Percentiles rank a stretch among this genome's conserved stretches.
Evolutionary conservation across 345 rosid species (phyloP).

Genomic region (Punica granatum): DNA sequence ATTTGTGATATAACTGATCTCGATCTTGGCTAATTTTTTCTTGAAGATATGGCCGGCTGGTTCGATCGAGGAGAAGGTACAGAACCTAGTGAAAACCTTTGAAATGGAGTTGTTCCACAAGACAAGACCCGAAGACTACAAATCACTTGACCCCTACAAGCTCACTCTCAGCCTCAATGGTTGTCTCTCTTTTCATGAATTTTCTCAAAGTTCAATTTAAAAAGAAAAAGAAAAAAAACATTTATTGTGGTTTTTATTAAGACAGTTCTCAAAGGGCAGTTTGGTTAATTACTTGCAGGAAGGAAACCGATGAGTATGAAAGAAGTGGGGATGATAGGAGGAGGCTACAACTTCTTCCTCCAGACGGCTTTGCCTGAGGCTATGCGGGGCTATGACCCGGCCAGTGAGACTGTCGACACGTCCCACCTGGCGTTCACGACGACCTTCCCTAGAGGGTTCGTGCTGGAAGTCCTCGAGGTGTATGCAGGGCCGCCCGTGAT

Average conservation of each 20-base stretch:
- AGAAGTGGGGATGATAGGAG: constrained; percentile 37
- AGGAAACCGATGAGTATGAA: constrained; percentile 33
- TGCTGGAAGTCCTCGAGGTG: constrained; percentile 53
- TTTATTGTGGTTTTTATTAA: too few species aligned
- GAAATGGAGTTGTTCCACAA: constrained; percentile 62
- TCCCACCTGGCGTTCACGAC: constrained; percentile 36
- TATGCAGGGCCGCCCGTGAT: constrained; percentile 52
- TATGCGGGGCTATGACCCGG: constrained; percentile 29
- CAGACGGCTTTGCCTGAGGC: constrained; percentile 46
- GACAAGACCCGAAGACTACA: constrained; percentile 25
- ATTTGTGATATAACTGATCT: not conserved
- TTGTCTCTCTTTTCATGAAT: constrained; percentile 1
- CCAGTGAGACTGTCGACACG: constrained; percentile 26
- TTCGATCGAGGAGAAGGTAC: constrained; percentile 58
- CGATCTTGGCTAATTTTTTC: not conserved
- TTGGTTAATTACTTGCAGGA: constrained; percentile 20
- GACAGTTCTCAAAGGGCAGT: too few species aligned
- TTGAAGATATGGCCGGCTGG: constrained; percentile 50
- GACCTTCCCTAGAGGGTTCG: constrained; percentile 55
- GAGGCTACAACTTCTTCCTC: constrained; percentile 51
- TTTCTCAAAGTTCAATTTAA: too few species aligned
- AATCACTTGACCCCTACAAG: constrained; percentile 26
- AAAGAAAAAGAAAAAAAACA: too few species aligned
- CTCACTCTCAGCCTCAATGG: constrained; percentile 44
- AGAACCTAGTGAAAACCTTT: constrained; percentile 61